Evolutionary conservation across 176 grass and related monocot species (phyloP).

Genomic region (Carex myosuroides): DNA sequence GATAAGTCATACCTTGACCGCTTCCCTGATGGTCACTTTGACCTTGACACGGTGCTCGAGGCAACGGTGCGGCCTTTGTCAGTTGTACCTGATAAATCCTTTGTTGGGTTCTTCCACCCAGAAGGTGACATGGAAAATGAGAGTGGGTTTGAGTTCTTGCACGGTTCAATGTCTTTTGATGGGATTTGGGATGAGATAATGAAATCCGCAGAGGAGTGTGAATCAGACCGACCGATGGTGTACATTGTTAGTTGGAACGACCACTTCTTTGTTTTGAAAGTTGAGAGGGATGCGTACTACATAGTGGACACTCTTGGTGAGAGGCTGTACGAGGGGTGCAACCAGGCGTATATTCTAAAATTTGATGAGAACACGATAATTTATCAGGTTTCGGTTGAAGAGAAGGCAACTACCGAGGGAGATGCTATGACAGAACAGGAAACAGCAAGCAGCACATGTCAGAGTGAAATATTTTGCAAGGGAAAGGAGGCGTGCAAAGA

Average conservation of each 20-base stretch:
- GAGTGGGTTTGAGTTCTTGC: constrained; percentile 67
- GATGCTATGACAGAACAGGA: constrained; percentile 33
- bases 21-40: constrained; percentile 92
- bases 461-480: constrained; percentile 41
- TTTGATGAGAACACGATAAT: constrained; percentile 76
- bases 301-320: constrained; percentile 92
- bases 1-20: constrained; percentile 55
- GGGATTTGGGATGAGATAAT: constrained; percentile 93
- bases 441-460: constrained; percentile 6
- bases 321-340: constrained; percentile 82
- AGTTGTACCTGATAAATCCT: constrained; percentile 55
- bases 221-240: constrained; percentile 34
- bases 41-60: constrained; percentile 87
- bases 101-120: constrained; percentile 91
- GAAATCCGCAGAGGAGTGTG: constrained; percentile 27
- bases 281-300: constrained; percentile 57
- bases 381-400: constrained; percentile 30
- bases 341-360: constrained; percentile 81
- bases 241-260: constrained; percentile 99
- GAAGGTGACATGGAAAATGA: constrained; percentile 42
- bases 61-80: constrained; percentile 67
- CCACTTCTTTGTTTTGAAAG: constrained; percentile 86
- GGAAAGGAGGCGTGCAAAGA: constrained; percentile 87
- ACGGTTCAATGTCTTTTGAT: constrained; percentile 86
- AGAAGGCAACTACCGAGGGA: constrained; percentile 5